A percentile compares a stretch with the other conserved stretches of the same genome.
phyloP scores from a whole-genome alignment of 2,329 filamentous ascomycete species.

The Talaromyces islandicus region DNA sequence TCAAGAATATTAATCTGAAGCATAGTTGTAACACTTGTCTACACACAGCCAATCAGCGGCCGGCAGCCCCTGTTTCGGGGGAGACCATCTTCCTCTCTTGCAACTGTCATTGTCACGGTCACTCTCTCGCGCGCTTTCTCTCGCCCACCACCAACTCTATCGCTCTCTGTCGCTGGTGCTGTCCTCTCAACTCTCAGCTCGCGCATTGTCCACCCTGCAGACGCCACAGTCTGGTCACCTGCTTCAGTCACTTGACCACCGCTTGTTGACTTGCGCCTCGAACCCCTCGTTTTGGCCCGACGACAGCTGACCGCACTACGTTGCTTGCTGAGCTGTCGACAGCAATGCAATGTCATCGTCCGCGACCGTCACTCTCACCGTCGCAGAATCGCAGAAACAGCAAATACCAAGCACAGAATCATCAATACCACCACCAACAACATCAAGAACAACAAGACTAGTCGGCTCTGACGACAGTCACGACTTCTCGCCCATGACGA shows the following conservation, averaged over 20 bases:
- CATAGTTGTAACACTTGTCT: not conserved
- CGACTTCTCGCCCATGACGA: constrained; percentile 5
- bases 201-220: not conserved
- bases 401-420: not conserved
- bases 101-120: not conserved
- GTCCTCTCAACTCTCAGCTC: not conserved
- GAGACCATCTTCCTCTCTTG: not conserved
- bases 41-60: not conserved
- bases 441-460: constrained; percentile 1
- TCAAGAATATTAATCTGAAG: not conserved
- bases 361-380: constrained; percentile 20
- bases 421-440: not conserved
- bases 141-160: not conserved
- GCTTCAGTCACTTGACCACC: not conserved
- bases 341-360: constrained; percentile 13
- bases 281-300: constrained; percentile 1
- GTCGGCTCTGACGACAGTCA: not conserved
- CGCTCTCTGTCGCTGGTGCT: not conserved
- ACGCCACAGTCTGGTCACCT: not conserved
- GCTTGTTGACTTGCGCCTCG: not conserved
- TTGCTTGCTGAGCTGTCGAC: not conserved
- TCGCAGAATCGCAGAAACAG: not conserved
- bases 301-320: not conserved
- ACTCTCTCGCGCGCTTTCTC: not conserved
- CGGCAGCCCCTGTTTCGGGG: not conserved